Percentiles rank a stretch among this genome's conserved stretches.
phyloP scores from a whole-genome alignment of 208 protist genomes.

The Herpetomonas tarakana region DNA sequence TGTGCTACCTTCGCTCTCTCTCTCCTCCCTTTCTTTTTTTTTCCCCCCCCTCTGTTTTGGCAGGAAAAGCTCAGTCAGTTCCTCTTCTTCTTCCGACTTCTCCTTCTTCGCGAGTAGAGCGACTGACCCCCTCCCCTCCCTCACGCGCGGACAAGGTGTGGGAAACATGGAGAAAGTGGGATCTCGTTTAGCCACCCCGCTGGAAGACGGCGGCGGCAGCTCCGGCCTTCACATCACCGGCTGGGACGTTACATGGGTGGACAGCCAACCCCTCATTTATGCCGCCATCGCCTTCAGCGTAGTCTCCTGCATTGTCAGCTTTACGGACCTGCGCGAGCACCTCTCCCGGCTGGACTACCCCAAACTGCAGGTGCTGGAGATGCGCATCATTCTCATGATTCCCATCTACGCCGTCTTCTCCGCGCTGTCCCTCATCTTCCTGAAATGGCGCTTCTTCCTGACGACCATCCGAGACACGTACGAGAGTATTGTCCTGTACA shows the following conservation, averaged over 20 bases:
- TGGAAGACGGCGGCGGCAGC: neutral
- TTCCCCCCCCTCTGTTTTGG: neutral
- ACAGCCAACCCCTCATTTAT: slow-evolving; percentile 44
- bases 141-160: no score
- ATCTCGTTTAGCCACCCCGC: neutral
- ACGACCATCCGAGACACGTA: slow-evolving; percentile 82
- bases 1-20: no score
- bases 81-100: neutral
- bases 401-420: slow-evolving; percentile 84
- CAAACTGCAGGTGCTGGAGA: slow-evolving; percentile 72
- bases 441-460: slow-evolving; percentile 68
- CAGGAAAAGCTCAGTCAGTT: neutral
- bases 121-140: no score
- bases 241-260: slow-evolving; percentile 52
- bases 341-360: slow-evolving; percentile 74
- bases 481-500: slow-evolving; percentile 91
- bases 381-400: slow-evolving; percentile 88
- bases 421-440: slow-evolving; percentile 48
- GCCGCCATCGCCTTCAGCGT: slow-evolving; percentile 38
- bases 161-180: neutral
- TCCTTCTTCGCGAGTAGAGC: no score
- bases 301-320: slow-evolving; percentile 60
- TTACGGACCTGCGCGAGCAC: slow-evolving; percentile 63
- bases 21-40: neutral
- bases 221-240: slow-evolving; percentile 14